phyloP scores from a whole-genome alignment of 1,284 basidiomycete species.

The Albatrellus sp. region DNA sequence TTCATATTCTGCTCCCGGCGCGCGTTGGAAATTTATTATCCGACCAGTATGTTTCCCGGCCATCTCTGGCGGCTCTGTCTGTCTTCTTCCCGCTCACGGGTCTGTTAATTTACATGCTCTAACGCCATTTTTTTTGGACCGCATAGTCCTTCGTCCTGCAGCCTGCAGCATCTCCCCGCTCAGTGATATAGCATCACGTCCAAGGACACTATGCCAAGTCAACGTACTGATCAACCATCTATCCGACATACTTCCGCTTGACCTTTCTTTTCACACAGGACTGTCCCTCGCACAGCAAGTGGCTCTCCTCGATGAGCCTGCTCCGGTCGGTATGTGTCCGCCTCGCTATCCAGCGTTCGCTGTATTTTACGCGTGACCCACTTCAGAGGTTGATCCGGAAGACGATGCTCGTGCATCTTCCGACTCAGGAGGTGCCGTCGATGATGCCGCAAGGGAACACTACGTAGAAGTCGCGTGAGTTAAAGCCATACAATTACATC shows the following conservation, averaged over 20 bases:
- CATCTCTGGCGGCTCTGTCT: too few species aligned
- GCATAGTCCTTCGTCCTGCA: not conserved
- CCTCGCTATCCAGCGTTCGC: constrained; percentile 7
- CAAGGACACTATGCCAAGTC: constrained; percentile 10
- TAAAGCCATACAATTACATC: not conserved
- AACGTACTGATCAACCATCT: constrained; percentile 9
- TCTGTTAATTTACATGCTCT: not conserved
- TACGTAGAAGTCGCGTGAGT: constrained; percentile 76
- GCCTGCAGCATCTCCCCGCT: not conserved
- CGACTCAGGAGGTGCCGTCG: constrained; percentile 9
- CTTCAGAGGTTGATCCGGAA: constrained; percentile 70
- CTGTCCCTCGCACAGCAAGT: constrained; percentile 73
- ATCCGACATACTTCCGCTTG: constrained; percentile 10
- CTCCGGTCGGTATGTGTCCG: constrained; percentile 44
- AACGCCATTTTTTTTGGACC: not conserved
- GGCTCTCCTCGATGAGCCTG: constrained; percentile 60
- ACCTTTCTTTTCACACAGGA: constrained; percentile 22
- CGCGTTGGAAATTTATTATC: not conserved
- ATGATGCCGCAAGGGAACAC: constrained; percentile 48
- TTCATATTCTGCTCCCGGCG: not conserved
- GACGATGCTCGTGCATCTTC: constrained; percentile 28
- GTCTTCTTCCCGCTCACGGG: not conserved
- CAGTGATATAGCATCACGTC: not conserved
- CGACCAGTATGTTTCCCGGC: too few species aligned
- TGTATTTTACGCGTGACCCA: constrained; percentile 12